Evolutionary conservation across 495 filamentous ascomycete species (phyloP).

Genomic region (Talaromyces thailandensis): DNA sequence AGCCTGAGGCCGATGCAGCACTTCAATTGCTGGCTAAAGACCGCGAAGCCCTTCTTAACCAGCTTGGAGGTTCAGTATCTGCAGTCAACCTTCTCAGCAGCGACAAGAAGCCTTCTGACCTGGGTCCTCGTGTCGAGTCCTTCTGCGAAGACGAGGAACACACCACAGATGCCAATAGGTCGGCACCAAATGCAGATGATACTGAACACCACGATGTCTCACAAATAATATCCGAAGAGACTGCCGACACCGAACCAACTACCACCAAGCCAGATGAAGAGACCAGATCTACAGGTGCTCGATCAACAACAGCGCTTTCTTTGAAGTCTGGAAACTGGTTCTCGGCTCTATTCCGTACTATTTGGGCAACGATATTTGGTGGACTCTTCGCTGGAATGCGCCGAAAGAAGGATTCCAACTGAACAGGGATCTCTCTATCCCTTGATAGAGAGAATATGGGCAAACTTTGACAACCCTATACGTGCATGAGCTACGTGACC

Average conservation of each 20-base stretch:
- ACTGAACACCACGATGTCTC: slow-evolving; percentile 14
- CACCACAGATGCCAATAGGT: slow-evolving; percentile 10
- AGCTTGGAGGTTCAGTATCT: slow-evolving; percentile 7
- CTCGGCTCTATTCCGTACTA: slow-evolving; percentile 32
- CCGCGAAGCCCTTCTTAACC: slow-evolving; percentile 26
- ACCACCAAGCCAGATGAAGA: slow-evolving; percentile 18
- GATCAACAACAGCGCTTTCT: slow-evolving; percentile 38
- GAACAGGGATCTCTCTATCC: slow-evolving; percentile 10
- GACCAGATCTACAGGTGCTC: slow-evolving; percentile 22
- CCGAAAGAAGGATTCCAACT: slow-evolving; percentile 22
- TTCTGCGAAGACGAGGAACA: slow-evolving; percentile 5
- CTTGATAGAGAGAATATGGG: neutral
- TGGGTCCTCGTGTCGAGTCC: neutral
- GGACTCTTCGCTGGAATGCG: slow-evolving; percentile 33
- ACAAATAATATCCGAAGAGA: neutral
- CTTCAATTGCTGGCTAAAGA: slow-evolving; percentile 31
- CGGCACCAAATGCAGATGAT: slow-evolving; percentile 13
- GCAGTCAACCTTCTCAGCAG: slow-evolving; percentile 3
- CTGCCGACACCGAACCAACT: neutral
- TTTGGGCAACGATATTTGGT: slow-evolving; percentile 34
- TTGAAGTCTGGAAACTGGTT: slow-evolving; percentile 36
- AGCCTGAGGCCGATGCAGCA: slow-evolving; percentile 28
- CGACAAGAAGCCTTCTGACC: neutral
- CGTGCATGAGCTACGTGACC: neutral
- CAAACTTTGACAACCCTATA: neutral